phyloP scores from a whole-genome alignment of 1,284 basidiomycete genomes.

The Apiotrichum sp. region DNA sequence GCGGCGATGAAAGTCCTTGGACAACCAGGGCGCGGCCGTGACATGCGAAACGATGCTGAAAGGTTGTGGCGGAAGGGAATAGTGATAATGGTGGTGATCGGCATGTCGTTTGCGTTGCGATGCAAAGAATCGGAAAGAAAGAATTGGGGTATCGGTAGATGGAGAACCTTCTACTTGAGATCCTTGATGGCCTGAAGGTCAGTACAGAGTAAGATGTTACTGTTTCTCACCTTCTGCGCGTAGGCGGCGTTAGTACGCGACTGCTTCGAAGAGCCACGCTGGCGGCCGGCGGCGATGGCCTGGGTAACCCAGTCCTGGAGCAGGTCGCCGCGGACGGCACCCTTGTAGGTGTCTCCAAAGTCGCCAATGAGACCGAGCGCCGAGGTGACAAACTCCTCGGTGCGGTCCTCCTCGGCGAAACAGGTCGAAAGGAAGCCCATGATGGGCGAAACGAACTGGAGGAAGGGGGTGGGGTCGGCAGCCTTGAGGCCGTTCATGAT shows the following conservation, averaged over 20 bases:
- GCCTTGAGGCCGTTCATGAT: slow-evolving; percentile 86
- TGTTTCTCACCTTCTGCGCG: slow-evolving; percentile 50
- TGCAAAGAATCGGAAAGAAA: slow-evolving; percentile 7
- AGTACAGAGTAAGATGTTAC: background rate
- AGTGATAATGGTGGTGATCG: background rate
- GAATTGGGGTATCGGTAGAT: slow-evolving; percentile 11
- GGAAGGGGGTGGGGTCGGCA: slow-evolving; percentile 56
- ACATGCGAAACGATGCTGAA: slow-evolving; percentile 14
- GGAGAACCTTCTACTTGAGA: slow-evolving; percentile 17
- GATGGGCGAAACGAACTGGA: slow-evolving; percentile 69
- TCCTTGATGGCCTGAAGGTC: slow-evolving; percentile 28
- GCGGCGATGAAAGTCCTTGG: slow-evolving; percentile 42
- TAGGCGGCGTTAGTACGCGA: slow-evolving; percentile 53
- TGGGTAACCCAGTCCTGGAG: slow-evolving; percentile 73
- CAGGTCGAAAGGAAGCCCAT: slow-evolving; percentile 76
- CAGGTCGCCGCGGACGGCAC: slow-evolving; percentile 72
- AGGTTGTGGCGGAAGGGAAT: slow-evolving; percentile 5
- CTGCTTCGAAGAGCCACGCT: slow-evolving; percentile 48
- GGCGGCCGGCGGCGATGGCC: slow-evolving; percentile 61
- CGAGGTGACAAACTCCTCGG: slow-evolving; percentile 69
- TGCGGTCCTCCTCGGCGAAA: slow-evolving; percentile 68
- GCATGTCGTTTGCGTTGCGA: slow-evolving; percentile 15
- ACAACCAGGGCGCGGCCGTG: slow-evolving; percentile 43
- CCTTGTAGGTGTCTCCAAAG: slow-evolving; percentile 74
- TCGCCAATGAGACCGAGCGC: slow-evolving; percentile 85